These are phyloP conservation scores for Pulveroboletus sp. DNA, from an alignment of 768 basidiomycete genomes.

Conservation along the genomic window DNA sequence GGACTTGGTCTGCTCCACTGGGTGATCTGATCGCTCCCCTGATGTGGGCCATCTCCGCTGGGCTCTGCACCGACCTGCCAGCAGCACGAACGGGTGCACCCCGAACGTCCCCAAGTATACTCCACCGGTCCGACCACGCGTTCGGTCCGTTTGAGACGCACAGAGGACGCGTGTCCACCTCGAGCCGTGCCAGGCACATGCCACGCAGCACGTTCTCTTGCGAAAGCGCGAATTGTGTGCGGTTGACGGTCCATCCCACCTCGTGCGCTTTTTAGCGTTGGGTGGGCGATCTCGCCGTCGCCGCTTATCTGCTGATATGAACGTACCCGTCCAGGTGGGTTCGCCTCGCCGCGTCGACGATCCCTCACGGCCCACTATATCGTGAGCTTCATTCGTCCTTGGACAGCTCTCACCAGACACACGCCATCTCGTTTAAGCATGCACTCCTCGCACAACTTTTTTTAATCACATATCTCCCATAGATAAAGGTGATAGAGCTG, in stretches of 20 bases:
- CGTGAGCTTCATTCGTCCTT: conserved; percentile 5
- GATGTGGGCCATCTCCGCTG: background rate
- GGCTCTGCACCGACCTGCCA: too few relatives aligned
- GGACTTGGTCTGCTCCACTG: too few relatives aligned
- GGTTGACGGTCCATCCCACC: too few relatives aligned
- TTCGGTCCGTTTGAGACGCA: too few relatives aligned
- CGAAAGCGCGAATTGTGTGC: too few relatives aligned
- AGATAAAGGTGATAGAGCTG: conserved; percentile 18
- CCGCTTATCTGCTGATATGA: background rate
- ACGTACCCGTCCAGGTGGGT: background rate
- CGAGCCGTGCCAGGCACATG: conserved; percentile 13
- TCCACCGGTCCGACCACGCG: background rate
- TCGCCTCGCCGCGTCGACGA: conserved; percentile 13
- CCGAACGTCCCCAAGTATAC: too few relatives aligned
- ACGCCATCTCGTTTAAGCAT: background rate
- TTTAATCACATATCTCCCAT: background rate
- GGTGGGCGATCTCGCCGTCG: background rate
- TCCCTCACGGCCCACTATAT: conserved; percentile 7
- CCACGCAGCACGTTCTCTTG: background rate
- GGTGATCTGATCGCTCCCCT: background rate
- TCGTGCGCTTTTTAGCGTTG: too few relatives aligned
- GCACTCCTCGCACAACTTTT: background rate
- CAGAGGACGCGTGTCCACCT: background rate
- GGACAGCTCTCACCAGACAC: conserved; percentile 9
- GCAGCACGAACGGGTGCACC: too few relatives aligned